phyloP scores from a whole-genome alignment of 148 eudicot genomes.

The Vaccinium myrtillus region DNA sequence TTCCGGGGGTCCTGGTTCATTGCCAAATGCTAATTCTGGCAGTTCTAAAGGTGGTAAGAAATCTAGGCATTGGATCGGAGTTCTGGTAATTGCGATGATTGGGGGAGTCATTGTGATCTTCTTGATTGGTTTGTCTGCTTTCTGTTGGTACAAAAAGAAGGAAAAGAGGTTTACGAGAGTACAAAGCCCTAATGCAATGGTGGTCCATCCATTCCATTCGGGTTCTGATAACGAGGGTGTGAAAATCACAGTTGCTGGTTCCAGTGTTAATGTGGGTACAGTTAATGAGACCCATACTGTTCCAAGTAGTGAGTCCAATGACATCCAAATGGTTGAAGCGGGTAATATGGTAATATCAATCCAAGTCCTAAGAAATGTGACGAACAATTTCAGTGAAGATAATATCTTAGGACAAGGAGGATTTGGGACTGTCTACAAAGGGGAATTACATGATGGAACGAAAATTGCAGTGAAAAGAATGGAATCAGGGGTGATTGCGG shows the following conservation, averaged over 20 bases:
- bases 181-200: slow-evolving; percentile 84
- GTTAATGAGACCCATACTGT: slow-evolving; percentile 52
- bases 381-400: slow-evolving; percentile 52
- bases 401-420: slow-evolving; percentile 69
- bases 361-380: slow-evolving; percentile 59
- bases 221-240: slow-evolving; percentile 80
- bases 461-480: slow-evolving; percentile 68
- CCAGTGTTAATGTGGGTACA: slow-evolving; percentile 70
- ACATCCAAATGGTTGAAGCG: slow-evolving; percentile 83
- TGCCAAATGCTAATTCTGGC: slow-evolving; percentile 23
- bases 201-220: slow-evolving; percentile 79
- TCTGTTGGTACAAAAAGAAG: slow-evolving; percentile 60
- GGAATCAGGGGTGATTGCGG: slow-evolving; percentile 66
- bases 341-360: slow-evolving; percentile 77
- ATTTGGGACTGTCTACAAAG: slow-evolving; percentile 71
- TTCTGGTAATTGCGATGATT: slow-evolving; percentile 47
- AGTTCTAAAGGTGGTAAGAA: slow-evolving; percentile 33
- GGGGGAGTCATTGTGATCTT: slow-evolving; percentile 52
- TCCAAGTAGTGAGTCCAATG: slow-evolving; percentile 46
- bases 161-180: slow-evolving; percentile 67
- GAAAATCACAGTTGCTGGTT: slow-evolving; percentile 92
- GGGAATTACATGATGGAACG: slow-evolving; percentile 65
- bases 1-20: slow-evolving; percentile 21
- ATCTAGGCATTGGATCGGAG: slow-evolving; percentile 45
- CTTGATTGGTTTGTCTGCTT: slow-evolving; percentile 49